These are phyloP conservation scores for Rhodotorula graminis DNA, from an alignment of 768 basidiomycete genomes.

Conservation along the genomic window DNA sequence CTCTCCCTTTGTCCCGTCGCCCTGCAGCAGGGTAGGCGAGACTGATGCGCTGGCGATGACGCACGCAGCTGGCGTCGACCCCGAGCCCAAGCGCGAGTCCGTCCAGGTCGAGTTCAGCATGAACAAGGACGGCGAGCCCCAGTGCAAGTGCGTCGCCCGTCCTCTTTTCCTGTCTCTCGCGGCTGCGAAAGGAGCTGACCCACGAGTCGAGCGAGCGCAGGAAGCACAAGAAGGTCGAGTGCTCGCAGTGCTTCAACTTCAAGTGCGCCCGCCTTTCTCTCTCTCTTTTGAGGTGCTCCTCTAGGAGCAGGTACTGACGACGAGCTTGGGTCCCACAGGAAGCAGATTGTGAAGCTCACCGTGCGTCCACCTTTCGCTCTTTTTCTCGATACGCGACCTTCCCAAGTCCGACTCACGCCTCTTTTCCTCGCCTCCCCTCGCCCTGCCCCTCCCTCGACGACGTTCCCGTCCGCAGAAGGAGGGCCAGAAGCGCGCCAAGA, in stretches of 20 bases:
- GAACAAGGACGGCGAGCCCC: slow-evolving; percentile 21
- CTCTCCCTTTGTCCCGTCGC: not conserved
- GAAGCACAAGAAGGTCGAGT: slow-evolving; percentile 25
- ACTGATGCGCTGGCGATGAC: not conserved
- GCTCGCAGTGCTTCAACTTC: slow-evolving; percentile 12
- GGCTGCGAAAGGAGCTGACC: not conserved
- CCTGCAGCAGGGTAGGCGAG: too few relatives aligned
- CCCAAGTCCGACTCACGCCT: not conserved
- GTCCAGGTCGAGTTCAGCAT: slow-evolving; percentile 15
- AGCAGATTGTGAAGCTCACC: slow-evolving; percentile 27
- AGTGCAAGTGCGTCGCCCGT: slow-evolving; percentile 11
- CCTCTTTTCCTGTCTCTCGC: too few relatives aligned
- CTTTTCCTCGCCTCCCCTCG: not conserved
- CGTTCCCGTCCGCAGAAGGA: slow-evolving; percentile 1
- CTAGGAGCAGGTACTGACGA: too few relatives aligned
- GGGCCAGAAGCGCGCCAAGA: slow-evolving; percentile 24
- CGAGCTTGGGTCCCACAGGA: not conserved
- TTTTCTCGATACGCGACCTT: not conserved
- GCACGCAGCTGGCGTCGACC: not conserved
- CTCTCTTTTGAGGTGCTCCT: too few relatives aligned
- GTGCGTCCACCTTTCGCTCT: not conserved
- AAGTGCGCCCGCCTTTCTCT: not conserved
- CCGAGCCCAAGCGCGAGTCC: slow-evolving; percentile 1
- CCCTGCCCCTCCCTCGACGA: not conserved
- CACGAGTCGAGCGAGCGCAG: not conserved